phyloP scores from a whole-genome alignment of 129 eudicot species.

The Dittrichia graveolens region DNA sequence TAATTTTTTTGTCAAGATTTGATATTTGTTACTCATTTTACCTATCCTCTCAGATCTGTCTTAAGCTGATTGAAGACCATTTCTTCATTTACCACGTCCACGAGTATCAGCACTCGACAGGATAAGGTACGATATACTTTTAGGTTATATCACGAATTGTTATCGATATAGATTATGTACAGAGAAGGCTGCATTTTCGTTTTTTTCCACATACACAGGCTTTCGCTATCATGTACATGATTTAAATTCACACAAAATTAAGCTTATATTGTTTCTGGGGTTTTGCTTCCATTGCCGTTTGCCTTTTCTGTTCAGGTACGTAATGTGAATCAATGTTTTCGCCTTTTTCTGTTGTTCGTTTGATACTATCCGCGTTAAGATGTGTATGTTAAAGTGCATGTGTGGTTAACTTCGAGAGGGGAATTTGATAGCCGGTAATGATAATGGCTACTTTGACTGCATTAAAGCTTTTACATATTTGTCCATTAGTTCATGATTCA shows the following conservation, averaged over 20 bases:
- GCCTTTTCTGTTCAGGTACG: background rate
- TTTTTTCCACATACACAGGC: constrained; percentile 10
- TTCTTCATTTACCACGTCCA: constrained; percentile 26
- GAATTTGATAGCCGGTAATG: too few relatives aligned
- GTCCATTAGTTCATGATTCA: too few relatives aligned
- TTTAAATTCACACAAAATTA: constrained; percentile 21
- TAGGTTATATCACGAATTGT: constrained; percentile 18
- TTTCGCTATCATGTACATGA: constrained; percentile 32
- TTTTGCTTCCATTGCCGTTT: constrained; percentile 21
- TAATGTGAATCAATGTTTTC: too few relatives aligned
- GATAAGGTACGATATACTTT: constrained; percentile 16
- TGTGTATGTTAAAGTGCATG: too few relatives aligned
- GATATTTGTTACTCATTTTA: background rate
- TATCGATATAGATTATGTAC: constrained; percentile 30
- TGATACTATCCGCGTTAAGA: too few relatives aligned
- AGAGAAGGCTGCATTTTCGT: background rate
- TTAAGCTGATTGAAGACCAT: constrained; percentile 22
- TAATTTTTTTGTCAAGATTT: background rate
- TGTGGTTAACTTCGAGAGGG: too few relatives aligned
- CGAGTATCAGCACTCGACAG: constrained; percentile 19
- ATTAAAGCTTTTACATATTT: too few relatives aligned
- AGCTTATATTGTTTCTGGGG: constrained; percentile 26
- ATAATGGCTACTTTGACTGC: too few relatives aligned
- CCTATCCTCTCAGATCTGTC: constrained; percentile 15
- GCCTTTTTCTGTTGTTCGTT: too few relatives aligned